A percentile compares a stretch with the other conserved stretches of the same genome.
Evolutionary conservation across 2,329 filamentous ascomycete species (phyloP).

Genomic region (Fusarium sp.): DNA sequence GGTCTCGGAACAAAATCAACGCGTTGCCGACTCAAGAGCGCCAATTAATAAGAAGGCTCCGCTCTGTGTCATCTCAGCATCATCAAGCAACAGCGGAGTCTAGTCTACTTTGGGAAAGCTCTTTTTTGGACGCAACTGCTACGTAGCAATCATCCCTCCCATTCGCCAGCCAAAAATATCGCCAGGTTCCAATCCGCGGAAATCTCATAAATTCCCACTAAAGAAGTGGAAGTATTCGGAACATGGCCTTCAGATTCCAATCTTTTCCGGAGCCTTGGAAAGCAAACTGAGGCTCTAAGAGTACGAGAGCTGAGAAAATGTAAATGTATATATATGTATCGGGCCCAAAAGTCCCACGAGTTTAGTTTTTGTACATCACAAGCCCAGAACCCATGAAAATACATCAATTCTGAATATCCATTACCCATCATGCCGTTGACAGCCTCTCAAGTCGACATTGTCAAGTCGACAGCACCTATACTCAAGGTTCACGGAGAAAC

Average conservation of each 20-base stretch:
- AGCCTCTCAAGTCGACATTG: slow-evolving; percentile 6
- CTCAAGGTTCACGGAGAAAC: slow-evolving; percentile 68
- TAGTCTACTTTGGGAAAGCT: slow-evolving; percentile 1
- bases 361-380: not conserved
- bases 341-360: not conserved
- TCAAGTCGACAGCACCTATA: slow-evolving; percentile 13
- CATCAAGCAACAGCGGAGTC: not conserved
- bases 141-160: not conserved
- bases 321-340: not conserved
- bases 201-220: not conserved
- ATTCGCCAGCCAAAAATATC: not conserved
- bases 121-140: not conserved
- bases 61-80: not conserved
- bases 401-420: not conserved
- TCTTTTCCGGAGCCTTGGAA: not conserved
- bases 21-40: not conserved
- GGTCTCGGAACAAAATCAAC: not conserved
- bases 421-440: not conserved
- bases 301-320: not conserved
- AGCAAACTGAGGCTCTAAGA: not conserved
- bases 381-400: no score
- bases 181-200: not conserved
- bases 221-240: not conserved
- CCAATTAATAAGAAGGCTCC: not conserved
- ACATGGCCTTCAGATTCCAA: not conserved